A percentile compares a stretch with the other conserved stretches of the same genome.
These are phyloP conservation scores for Apocynum venetum DNA, from an alignment of 257 asterid species.

Conservation along the genomic window DNA sequence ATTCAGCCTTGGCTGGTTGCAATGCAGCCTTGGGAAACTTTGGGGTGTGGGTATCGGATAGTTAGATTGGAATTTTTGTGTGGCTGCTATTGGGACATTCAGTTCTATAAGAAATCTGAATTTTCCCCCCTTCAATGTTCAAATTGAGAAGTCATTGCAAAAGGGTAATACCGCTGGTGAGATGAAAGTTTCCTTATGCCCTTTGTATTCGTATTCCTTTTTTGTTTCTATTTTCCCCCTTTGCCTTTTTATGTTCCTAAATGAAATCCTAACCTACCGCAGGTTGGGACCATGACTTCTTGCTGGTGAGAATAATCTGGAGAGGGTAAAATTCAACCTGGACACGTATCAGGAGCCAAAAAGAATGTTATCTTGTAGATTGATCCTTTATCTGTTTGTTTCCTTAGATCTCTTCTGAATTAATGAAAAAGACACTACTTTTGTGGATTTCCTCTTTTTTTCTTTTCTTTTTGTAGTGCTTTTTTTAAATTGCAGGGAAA, in stretches of 20 bases:
- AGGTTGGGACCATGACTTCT: background rate
- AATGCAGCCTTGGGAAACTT: background rate
- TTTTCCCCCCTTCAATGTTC: background rate
- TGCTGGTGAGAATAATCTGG: background rate
- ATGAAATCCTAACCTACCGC: background rate
- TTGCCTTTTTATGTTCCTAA: background rate
- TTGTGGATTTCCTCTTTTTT: background rate
- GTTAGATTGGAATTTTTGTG: background rate
- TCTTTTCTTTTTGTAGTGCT: no score
- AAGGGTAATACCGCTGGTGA: background rate
- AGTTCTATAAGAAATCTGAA: background rate
- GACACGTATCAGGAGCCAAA: background rate
- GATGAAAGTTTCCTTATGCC: background rate
- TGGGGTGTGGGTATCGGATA: background rate
- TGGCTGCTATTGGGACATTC: background rate
- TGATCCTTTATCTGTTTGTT: background rate
- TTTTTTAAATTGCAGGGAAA: no score
- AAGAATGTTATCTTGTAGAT: background rate
- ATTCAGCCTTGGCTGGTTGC: background rate
- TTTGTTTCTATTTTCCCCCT: background rate
- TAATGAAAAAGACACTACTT: background rate
- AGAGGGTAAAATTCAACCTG: background rate
- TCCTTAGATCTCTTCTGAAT: background rate
- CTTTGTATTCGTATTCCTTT: background rate
- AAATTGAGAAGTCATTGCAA: background rate